Conservation (phyloP, 768 basidiomycete genomes). For the Phaeotremella fagi region DNA sequence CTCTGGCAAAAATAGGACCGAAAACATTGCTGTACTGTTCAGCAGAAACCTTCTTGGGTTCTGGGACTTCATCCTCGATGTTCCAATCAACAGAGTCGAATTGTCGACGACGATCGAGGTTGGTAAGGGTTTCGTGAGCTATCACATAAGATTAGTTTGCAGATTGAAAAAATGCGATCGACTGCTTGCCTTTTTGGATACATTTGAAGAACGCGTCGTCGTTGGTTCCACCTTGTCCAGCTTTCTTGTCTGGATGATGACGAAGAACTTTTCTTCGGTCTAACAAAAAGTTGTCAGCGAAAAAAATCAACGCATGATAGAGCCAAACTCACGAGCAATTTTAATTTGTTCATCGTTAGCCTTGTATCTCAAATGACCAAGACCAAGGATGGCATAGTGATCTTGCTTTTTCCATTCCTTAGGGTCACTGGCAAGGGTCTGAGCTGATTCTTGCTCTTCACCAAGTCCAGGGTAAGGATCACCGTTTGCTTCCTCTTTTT, state of each 20-base stretch:
- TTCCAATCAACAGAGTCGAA: conserved; percentile 94
- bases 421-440: conserved; percentile 72
- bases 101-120: conserved; percentile 81
- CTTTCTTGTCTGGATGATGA: conserved; percentile 97
- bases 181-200: conserved; percentile 69
- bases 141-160: not conserved
- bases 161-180: not conserved
- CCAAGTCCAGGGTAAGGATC: conserved; percentile 90
- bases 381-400: conserved; percentile 92
- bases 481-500: conserved; percentile 54
- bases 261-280: conserved; percentile 99
- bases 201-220: conserved; percentile 99
- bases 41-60: conserved; percentile 41
- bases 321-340: conserved; percentile 71
- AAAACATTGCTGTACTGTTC: conserved; percentile 68
- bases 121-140: conserved; percentile 86
- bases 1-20: conserved; percentile 78
- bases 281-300: conserved; percentile 39
- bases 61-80: conserved; percentile 67
- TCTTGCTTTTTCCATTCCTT: conserved; percentile 99
- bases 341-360: conserved; percentile 91
- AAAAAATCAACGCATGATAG: not conserved
- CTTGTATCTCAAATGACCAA: conserved; percentile 79
- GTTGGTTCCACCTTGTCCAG: conserved; percentile 73
- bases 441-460: conserved; percentile 74